These are phyloP conservation scores for Solanum paucissectum DNA, from an alignment of 257 asterid genomes.

Conservation along the genomic window DNA sequence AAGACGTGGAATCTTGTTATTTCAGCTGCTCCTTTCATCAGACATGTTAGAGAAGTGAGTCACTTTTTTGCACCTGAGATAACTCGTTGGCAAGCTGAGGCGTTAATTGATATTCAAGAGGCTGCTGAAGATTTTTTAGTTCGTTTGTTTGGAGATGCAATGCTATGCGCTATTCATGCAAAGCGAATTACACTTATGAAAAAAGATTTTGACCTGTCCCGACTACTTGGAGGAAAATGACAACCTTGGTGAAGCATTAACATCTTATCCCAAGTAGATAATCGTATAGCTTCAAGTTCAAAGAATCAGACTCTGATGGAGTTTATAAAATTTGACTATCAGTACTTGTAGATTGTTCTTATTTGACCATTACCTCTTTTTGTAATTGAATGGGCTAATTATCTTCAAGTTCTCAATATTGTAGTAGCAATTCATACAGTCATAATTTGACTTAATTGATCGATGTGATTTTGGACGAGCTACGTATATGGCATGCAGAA, in stretches of 20 bases:
- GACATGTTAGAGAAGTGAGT: constrained; percentile 59
- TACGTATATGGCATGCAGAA: not conserved
- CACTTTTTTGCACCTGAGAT: constrained; percentile 30
- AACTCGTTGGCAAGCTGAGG: constrained; percentile 85
- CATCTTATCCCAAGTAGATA: not conserved
- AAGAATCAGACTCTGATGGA: not conserved
- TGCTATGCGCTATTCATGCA: constrained; percentile 84
- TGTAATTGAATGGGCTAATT: not conserved
- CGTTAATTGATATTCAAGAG: constrained; percentile 81
- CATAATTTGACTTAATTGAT: not conserved
- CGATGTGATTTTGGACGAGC: not conserved
- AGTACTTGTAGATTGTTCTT: not conserved
- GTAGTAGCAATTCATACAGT: not conserved
- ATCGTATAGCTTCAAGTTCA: not conserved
- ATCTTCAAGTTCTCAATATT: not conserved
- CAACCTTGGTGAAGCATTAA: constrained; percentile 47
- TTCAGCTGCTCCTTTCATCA: constrained; percentile 70
- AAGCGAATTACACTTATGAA: constrained; percentile 90
- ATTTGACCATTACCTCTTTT: not conserved
- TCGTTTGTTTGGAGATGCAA: constrained; percentile 64
- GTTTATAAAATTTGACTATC: not conserved
- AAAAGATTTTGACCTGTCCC: constrained; percentile 61
- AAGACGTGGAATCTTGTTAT: constrained; percentile 47
- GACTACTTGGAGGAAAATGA: constrained; percentile 72
- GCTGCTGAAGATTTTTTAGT: constrained; percentile 26